These are phyloP conservation scores for Nicotiana paniculata DNA, from an alignment of 257 asterid species.

Conservation along the genomic window DNA sequence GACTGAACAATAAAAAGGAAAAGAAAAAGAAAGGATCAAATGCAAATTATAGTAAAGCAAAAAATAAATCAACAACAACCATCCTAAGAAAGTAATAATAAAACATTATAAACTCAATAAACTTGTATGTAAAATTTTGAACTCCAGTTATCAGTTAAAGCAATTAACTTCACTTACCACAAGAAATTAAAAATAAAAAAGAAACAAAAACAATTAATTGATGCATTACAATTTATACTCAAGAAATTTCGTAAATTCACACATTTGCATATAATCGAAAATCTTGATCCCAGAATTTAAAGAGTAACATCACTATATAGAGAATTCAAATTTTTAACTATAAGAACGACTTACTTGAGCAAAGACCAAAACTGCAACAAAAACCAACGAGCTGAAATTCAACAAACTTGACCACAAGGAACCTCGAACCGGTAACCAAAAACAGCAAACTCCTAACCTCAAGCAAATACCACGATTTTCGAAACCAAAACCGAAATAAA, in stretches of 20 bases:
- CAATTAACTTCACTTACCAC: background rate
- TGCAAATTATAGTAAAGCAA: background rate
- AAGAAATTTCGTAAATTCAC: background rate
- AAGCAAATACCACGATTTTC: too few species aligned
- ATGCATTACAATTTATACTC: background rate
- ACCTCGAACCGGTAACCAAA: too few species aligned
- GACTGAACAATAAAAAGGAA: background rate
- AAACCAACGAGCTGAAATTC: too few species aligned
- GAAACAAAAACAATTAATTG: background rate
- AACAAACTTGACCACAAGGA: too few species aligned
- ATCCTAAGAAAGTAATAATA: background rate
- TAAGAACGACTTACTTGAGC: constrained; percentile 6
- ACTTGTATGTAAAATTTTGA: background rate
- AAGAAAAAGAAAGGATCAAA: background rate
- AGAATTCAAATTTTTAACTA: constrained; percentile 1
- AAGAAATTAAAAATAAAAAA: background rate
- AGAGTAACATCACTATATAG: background rate
- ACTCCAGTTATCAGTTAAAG: background rate
- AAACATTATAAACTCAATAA: background rate
- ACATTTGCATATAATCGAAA: background rate
- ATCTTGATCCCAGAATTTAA: background rate
- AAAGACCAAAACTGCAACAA: background rate
- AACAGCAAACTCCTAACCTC: too few species aligned
- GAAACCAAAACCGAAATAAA: too few species aligned
- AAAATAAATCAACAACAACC: background rate